Evolutionary conservation across 2,329 filamentous ascomycete genomes (phyloP), one percentile per base, ranked within the genome.

Genomic region (Capronia americana): DNA sequence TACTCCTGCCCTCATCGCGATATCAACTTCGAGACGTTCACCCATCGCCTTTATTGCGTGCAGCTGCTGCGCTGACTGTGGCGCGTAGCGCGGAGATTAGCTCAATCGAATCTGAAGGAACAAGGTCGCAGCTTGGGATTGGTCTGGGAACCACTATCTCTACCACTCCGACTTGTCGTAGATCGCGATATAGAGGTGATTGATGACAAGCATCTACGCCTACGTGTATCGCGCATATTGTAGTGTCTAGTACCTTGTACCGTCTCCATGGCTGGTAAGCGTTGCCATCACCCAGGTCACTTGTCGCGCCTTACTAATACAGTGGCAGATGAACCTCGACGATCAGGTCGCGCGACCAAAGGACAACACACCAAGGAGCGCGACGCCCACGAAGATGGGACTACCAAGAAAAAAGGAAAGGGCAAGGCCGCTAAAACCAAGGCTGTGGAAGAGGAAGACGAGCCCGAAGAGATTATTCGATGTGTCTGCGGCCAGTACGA

Each of bases 321-420:
- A 34, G 41, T 54, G 8, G 34, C 78, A 90, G 88, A 90, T 71
- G 94, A 97, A 86, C 92, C 93, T 66, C 90, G 95, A 78, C 92
- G 95, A 77, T 99, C 95, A 51, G 93, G 95, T 71, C 91, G 95
- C 75, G 93, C 94, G 74, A 99, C 95, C 70, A 99, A 99, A 77
- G 95, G 95, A 77, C 93, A 97, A 75, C 93, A 98, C 79, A 90
- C 88, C 28, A 97, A 97, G 79, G 90, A 91, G 71, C 89, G 92
- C 73, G 93, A 97, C 75, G 85, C 79, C 57, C 64, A 90, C 63
- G 86, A 91, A 72, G 90, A 92, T 55, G 79, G 80, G 17, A 77
- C 82, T 73, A 73, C 76, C 53, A 81, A 79, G 64, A 75, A 79
- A 65, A 85, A 84, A 74, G 72, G 78, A 54, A 84, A 81, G 67